Conservation (phyloP, 805 yeast genomes). For the Kodamaea kaohsiungensis region DNA sequence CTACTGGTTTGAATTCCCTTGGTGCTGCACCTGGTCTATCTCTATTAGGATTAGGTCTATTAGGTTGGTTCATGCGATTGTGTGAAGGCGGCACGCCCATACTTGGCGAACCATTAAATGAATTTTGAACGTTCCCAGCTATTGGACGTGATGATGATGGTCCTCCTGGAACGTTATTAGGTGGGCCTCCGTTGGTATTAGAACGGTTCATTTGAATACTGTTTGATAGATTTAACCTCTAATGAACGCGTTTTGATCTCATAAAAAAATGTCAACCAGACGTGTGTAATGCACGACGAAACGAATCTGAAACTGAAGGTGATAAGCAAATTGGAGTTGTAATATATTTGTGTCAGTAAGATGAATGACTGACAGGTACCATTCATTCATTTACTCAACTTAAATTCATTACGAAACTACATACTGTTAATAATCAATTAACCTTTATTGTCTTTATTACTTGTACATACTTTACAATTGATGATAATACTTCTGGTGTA, state of each 20-base stretch:
- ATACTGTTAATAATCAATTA: no score
- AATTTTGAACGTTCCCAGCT: background rate
- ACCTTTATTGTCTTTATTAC: background rate
- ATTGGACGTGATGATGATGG: background rate
- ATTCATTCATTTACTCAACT: no score
- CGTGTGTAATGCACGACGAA: background rate
- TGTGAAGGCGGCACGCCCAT: background rate
- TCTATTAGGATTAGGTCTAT: background rate
- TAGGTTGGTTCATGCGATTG: background rate
- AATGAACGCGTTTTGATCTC: background rate
- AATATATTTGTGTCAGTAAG: no score
- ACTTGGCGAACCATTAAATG: background rate
- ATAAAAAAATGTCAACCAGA: background rate
- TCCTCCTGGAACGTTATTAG: background rate
- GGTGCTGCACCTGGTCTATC: background rate
- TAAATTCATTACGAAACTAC: no score
- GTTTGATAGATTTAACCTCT: background rate
- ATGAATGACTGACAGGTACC: no score
- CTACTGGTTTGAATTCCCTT: conserved; percentile 20
- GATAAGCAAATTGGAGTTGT: no score
- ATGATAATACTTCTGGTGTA: no score
- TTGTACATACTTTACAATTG: background rate
- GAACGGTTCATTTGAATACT: background rate
- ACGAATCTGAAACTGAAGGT: no score
- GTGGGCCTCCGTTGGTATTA: background rate